Base-by-base conservation (phyloP, 306 rosid species). In the Casuarina equisetifolia region DNA sequence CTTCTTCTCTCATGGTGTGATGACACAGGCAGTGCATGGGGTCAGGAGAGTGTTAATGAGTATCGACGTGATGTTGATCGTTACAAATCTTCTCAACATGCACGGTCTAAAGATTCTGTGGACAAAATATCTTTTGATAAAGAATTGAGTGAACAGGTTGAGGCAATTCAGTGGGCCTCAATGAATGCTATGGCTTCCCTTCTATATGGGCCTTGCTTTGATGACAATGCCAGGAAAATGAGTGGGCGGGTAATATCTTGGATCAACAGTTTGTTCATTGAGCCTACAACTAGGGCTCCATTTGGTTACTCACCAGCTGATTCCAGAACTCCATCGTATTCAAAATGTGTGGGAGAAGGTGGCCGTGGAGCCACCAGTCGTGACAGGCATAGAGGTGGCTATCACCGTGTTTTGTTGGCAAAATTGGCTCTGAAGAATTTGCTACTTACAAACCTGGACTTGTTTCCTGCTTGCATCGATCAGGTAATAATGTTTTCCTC, bases 91-190 rank as follows among this genome's bases (percentile, higher is more conserved):
- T 90, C 99, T 86, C 99, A 96, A 79, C 92, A 96, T 90, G 89
- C 91, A 67, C 88, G 98, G 57, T 93, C 99, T 62, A 96, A 96
- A 84, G 99, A 96, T 86, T 96, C 99, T 49, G 97, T 93, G 19
- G 99, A 96, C 85, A 96, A 93, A 88, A 80, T 92, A 85, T 91
- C 90, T 51, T 92, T 96, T 83, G 99, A 96, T 86, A 96, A 96
- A 89, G 99, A 96, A 84, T 80, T 96, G 83, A 87, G 87, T 80
- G 99, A 96, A 86, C 99, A 93, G 79, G 82, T 96, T 78, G 99
- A 96, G 85, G 98, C 97, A 78, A 96, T 96, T 82, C 99, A 96
- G 88, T 93, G 99, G 99, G 96, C 99, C 62, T 96, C 98, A 76
- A 85, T 96, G 97, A 93, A 88, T 86, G 99, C 99, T n/a, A 87